Percentiles rank a stretch among this genome's conserved stretches.
Evolutionary conservation across 78 protist species (phyloP).

Genomic region (Cavenderia fasciculata): DNA sequence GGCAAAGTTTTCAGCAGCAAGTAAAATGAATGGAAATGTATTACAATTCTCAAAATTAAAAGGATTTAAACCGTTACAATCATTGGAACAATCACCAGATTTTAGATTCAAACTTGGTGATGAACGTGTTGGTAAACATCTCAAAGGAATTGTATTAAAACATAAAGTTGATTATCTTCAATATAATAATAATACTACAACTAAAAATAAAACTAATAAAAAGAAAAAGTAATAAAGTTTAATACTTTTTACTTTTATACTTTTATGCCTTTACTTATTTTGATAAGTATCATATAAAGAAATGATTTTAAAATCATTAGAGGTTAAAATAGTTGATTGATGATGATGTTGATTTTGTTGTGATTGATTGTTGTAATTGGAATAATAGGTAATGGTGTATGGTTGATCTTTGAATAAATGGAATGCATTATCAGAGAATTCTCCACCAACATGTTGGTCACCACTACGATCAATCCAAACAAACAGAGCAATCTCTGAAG

Average conservation of each 20-base stretch:
- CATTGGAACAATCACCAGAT: slow-evolving; percentile 18
- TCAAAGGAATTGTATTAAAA: slow-evolving; percentile 40
- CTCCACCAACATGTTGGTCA: background rate
- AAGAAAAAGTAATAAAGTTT: too few species aligned
- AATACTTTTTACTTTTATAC: too few species aligned
- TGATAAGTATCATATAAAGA: too few species aligned
- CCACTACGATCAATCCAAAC: slow-evolving; percentile 36
- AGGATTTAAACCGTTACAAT: slow-evolving; percentile 14
- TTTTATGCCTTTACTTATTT: too few species aligned
- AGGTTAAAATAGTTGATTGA: too few species aligned
- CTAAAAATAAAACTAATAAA: too few species aligned
- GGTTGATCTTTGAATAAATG: slow-evolving; percentile 14
- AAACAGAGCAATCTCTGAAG: slow-evolving; percentile 41
- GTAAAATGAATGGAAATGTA: background rate
- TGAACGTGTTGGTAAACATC: background rate
- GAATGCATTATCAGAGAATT: slow-evolving; percentile 67
- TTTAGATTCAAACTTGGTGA: slow-evolving; percentile 17
- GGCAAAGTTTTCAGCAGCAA: slow-evolving; percentile 4
- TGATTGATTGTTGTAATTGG: background rate
- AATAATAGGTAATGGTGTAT: slow-evolving; percentile 15
- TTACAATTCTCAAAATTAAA: background rate
- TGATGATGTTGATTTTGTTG: background rate
- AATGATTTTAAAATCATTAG: too few species aligned
- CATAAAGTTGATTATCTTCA: slow-evolving; percentile 42
- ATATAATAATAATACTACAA: slow-evolving; percentile 11